Conservation (phyloP, 2,329 filamentous ascomycete species). For the Ilyonectria sp. region DNA sequence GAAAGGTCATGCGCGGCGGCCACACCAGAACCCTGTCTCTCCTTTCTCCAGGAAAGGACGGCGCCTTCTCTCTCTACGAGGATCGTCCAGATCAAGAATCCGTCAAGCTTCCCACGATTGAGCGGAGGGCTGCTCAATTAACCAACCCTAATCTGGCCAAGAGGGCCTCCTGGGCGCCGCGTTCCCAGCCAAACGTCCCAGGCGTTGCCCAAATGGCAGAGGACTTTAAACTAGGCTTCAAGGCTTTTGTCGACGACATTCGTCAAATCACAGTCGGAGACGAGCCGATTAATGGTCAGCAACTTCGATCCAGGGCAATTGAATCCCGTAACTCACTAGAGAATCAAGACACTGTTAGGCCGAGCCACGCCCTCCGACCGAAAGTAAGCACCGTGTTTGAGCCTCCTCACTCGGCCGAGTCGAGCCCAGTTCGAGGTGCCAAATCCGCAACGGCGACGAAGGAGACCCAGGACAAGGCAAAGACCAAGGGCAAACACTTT, state of each 20-base stretch:
- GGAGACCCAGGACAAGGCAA: slow-evolving; percentile 55
- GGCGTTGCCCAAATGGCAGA: slow-evolving; percentile 85
- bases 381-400: slow-evolving; percentile 62
- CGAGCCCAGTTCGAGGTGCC: slow-evolving; percentile 53
- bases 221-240: slow-evolving; percentile 90
- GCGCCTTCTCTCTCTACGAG: slow-evolving; percentile 61
- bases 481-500: slow-evolving; percentile 67
- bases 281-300: slow-evolving; percentile 78
- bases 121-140: slow-evolving; percentile 53
- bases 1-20: slow-evolving; percentile 78
- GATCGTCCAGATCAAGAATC: slow-evolving; percentile 51
- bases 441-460: slow-evolving; percentile 45
- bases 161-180: slow-evolving; percentile 73
- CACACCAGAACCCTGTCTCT: slow-evolving; percentile 81
- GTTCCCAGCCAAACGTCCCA: slow-evolving; percentile 60
- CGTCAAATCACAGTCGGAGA: slow-evolving; percentile 96
- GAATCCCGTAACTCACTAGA: slow-evolving; percentile 43
- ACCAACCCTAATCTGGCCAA: slow-evolving; percentile 63
- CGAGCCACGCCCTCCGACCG: slow-evolving; percentile 57
- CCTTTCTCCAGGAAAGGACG: slow-evolving; percentile 76
- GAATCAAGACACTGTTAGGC: slow-evolving; percentile 65
- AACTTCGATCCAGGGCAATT: slow-evolving; percentile 39
- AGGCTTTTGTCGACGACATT: slow-evolving; percentile 96
- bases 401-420: slow-evolving; percentile 48
- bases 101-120: slow-evolving; percentile 46